phyloP scores from a whole-genome alignment of 352 stramenopile genomes.

The Phytopythium sindhum region DNA sequence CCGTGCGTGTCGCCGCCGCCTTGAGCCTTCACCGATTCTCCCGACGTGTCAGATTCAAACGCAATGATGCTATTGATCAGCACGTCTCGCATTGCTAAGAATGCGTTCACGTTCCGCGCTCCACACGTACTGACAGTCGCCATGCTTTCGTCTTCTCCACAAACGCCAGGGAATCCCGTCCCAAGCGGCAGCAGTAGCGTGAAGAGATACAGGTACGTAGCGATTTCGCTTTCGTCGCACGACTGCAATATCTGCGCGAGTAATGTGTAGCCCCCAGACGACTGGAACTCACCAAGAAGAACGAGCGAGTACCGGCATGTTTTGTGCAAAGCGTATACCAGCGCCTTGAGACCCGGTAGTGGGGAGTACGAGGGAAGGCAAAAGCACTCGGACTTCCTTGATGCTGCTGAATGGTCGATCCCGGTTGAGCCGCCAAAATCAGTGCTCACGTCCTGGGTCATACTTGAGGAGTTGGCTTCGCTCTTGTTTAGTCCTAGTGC shows the following conservation, averaged over 20 bases:
- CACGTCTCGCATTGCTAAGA: slow-evolving; percentile 64
- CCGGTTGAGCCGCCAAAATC: slow-evolving; percentile 3
- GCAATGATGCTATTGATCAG: slow-evolving; percentile 46
- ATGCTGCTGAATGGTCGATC: background rate
- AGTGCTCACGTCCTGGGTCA: background rate
- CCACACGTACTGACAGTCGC: slow-evolving; percentile 37
- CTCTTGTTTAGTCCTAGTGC: slow-evolving; percentile 47
- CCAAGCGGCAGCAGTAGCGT: slow-evolving; percentile 58
- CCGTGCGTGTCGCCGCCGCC: slow-evolving; percentile 2
- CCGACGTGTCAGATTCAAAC: slow-evolving; percentile 9
- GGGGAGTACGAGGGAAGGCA: slow-evolving; percentile 49
- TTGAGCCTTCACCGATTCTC: slow-evolving; percentile 2
- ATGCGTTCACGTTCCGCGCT: slow-evolving; percentile 60
- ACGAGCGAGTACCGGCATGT: slow-evolving; percentile 57
- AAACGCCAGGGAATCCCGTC: slow-evolving; percentile 33
- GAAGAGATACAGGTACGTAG: slow-evolving; percentile 47
- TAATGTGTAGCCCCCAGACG: slow-evolving; percentile 56
- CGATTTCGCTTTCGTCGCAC: slow-evolving; percentile 37
- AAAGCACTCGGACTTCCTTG: slow-evolving; percentile 14
- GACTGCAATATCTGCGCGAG: slow-evolving; percentile 37
- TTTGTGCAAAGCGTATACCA: slow-evolving; percentile 63
- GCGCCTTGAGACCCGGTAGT: slow-evolving; percentile 38
- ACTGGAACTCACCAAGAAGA: slow-evolving; percentile 66
- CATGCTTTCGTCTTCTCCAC: slow-evolving; percentile 35
- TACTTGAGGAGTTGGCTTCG: background rate